Conservation (phyloP, 2,329 filamentous ascomycete genomes). For the Trichoderma aggressivum region DNA sequence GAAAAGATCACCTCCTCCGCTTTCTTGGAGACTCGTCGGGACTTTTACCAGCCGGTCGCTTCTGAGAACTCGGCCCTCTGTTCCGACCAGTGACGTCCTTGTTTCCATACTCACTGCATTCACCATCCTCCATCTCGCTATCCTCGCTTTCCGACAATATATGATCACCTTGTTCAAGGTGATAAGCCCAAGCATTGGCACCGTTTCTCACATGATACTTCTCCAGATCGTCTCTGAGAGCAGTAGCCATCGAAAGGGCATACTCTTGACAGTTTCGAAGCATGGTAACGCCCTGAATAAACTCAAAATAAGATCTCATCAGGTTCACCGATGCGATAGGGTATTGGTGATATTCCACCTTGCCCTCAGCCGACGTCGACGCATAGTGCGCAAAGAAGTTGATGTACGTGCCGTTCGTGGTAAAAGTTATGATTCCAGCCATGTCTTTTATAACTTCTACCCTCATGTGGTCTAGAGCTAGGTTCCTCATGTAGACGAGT, state of each 20-base stretch:
- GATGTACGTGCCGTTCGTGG: slow-evolving; percentile 27
- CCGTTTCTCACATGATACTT: slow-evolving; percentile 20
- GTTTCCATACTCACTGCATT: background rate
- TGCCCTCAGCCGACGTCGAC: slow-evolving; percentile 15
- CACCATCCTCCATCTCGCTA: background rate
- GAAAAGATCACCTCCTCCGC: background rate
- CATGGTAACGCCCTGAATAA: slow-evolving; percentile 20
- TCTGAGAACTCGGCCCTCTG: background rate
- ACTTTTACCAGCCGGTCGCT: background rate
- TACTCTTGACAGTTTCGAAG: slow-evolving; percentile 27
- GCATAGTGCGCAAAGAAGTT: slow-evolving; percentile 30
- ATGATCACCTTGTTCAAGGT: background rate
- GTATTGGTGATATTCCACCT: slow-evolving; percentile 26
- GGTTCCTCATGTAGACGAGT: slow-evolving; percentile 28
- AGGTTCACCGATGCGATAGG: slow-evolving; percentile 20
- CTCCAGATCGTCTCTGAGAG: slow-evolving; percentile 22
- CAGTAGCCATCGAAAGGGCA: slow-evolving; percentile 20
- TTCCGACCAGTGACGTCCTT: background rate
- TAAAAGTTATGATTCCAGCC: slow-evolving; percentile 27
- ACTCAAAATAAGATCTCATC: slow-evolving; percentile 18
- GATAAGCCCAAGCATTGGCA: background rate
- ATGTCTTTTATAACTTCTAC: slow-evolving; percentile 22
- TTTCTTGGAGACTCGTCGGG: background rate
- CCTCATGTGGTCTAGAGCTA: slow-evolving; percentile 25
- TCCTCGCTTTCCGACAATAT: slow-evolving; percentile 6